These are phyloP conservation scores for Aspergillus kassunensis DNA, from an alignment of 495 filamentous ascomycete species.

Conservation along the genomic window DNA sequence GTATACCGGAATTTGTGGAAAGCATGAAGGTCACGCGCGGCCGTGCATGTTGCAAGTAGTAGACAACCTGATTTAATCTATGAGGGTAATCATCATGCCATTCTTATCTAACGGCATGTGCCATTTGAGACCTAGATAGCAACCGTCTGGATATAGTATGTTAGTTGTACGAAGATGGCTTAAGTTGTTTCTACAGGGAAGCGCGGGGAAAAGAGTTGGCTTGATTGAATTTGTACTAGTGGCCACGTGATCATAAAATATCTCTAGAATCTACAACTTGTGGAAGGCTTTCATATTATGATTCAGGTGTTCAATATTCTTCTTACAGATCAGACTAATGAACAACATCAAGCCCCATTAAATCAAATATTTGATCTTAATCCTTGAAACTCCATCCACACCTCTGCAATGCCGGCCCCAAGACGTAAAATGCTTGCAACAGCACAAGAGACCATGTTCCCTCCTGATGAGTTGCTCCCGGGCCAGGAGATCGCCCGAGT, in stretches of 20 bases:
- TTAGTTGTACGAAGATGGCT: not conserved
- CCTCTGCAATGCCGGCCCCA: conserved; percentile 62
- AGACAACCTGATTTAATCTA: not conserved
- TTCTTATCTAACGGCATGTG: not conserved
- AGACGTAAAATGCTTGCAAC: conserved; percentile 71
- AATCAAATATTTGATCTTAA: not conserved
- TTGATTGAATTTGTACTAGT: conserved; percentile 5
- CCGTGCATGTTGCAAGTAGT: not conserved
- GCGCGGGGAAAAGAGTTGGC: no score
- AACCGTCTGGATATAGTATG: not conserved
- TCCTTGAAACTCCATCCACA: not conserved
- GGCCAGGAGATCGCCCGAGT: conserved; percentile 70
- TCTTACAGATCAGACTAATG: no score
- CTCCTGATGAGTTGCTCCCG: conserved; percentile 60
- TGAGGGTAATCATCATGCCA: not conserved
- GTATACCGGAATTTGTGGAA: conserved; percentile 2
- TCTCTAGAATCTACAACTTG: not conserved
- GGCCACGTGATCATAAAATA: conserved; percentile 9
- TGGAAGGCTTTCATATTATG: not conserved
- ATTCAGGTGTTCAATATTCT: no score
- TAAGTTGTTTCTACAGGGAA: not conserved
- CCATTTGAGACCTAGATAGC: not conserved
- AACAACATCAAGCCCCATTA: not conserved
- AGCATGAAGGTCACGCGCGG: not conserved
- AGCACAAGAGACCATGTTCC: conserved; percentile 68